Conservation (phyloP, 164 flowering plant species). For the Protea cynaroides region DNA sequence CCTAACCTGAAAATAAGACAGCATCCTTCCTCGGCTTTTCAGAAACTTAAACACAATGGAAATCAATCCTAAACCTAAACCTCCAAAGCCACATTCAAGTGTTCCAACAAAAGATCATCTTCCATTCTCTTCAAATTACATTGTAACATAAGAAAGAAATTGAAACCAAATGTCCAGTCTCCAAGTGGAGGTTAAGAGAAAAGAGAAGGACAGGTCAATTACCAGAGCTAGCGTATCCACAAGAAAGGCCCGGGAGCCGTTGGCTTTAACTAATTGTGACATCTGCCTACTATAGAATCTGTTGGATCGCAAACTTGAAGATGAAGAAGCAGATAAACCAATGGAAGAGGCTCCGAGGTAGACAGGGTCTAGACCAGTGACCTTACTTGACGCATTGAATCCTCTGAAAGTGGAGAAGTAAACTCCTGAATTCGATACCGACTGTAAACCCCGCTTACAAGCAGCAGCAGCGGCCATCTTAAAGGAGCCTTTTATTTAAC, state of each 20-base stretch:
- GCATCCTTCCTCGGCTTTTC: neutral
- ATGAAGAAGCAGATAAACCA: constrained; percentile 1
- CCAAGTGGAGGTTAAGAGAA: too few relatives aligned
- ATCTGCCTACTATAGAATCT: constrained; percentile 22
- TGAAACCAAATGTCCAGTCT: too few relatives aligned
- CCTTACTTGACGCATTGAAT: constrained; percentile 10
- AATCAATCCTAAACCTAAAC: too few relatives aligned
- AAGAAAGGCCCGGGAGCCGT: constrained; percentile 59
- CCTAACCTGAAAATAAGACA: constrained; percentile 45
- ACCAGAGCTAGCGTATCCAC: constrained; percentile 78
- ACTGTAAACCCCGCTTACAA: constrained; percentile 27
- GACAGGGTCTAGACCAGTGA: neutral
- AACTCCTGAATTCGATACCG: constrained; percentile 21
- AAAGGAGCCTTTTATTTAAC: constrained; percentile 5
- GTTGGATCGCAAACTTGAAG: constrained; percentile 10
- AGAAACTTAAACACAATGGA: neutral
- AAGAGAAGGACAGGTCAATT: constrained; percentile 11
- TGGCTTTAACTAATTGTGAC: constrained; percentile 44
- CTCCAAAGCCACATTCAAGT: too few relatives aligned
- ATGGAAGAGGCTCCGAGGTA: neutral
- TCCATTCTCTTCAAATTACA: too few relatives aligned
- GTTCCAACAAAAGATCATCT: too few relatives aligned
- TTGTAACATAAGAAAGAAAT: too few relatives aligned
- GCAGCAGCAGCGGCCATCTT: constrained; percentile 22
- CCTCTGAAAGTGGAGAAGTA: constrained; percentile 14